phyloP scores from a whole-genome alignment of 768 basidiomycete species.

The Crassisporium funariophilum region DNA sequence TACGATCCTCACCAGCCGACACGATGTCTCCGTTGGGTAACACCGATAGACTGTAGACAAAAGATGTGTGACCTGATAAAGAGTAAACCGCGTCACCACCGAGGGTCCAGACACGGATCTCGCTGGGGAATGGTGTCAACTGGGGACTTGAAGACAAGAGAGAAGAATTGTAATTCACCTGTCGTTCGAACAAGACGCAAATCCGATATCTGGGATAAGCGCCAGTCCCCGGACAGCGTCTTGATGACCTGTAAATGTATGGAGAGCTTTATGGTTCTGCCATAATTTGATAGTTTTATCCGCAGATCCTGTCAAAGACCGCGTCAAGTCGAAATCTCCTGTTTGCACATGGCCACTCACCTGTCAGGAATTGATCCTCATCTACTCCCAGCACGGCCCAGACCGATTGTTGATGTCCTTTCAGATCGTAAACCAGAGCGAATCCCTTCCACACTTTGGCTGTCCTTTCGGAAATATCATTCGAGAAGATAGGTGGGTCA shows the following conservation, averaged over 20 bases:
- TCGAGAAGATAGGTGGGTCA: slow-evolving; percentile 1
- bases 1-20: slow-evolving; percentile 93
- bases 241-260: slow-evolving; percentile 82
- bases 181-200: slow-evolving; percentile 96
- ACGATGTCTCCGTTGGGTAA: slow-evolving; percentile 83
- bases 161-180: slow-evolving; percentile 48
- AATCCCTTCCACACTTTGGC: slow-evolving; percentile 94
- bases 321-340: slow-evolving; percentile 1
- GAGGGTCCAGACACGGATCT: slow-evolving; percentile 91
- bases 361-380: slow-evolving; percentile 79
- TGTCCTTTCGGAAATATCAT: slow-evolving; percentile 52
- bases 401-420: slow-evolving; percentile 88
- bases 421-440: slow-evolving; percentile 67
- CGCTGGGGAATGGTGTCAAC: slow-evolving; percentile 45
- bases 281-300: slow-evolving; percentile 94
- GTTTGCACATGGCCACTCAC: slow-evolving; percentile 38
- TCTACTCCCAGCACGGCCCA: slow-evolving; percentile 89
- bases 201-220: slow-evolving; percentile 81
- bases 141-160: not conserved
- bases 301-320: slow-evolving; percentile 69
- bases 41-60: slow-evolving; percentile 88
- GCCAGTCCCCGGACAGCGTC: slow-evolving; percentile 91
- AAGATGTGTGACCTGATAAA: slow-evolving; percentile 94
- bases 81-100: slow-evolving; percentile 76
- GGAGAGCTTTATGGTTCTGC: slow-evolving; percentile 71